Base-by-base conservation (phyloP, 78 protist genomes). In the Capsaspora owczarzaki region DNA sequence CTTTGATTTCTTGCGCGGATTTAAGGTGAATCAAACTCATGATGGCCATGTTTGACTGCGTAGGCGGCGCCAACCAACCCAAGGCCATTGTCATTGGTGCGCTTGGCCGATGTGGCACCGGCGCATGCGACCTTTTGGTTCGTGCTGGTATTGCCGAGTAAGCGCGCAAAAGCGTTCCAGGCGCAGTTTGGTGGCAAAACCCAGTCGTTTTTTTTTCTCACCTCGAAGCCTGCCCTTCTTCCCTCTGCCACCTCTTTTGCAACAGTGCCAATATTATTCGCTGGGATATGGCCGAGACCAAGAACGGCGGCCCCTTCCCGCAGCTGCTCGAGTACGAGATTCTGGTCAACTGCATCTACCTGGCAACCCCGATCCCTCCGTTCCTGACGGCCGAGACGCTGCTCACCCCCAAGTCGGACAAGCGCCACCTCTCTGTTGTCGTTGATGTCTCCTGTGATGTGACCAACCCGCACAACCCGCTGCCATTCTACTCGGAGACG, bases 261-360 rank as follows among this genome's bases (percentile, higher is more conserved):
- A n/a, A n/a, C 63, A 77, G 81, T 0, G 74, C 16, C 23, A 82
- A 82, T 75, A 51, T 83, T 35, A 27, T 41, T 12, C 79, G 70
- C 37, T 91, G 95, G 95, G 95, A 91, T 70, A 33, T 91, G 87
- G 78, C 22, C 10, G 95, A 91, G 81, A 91, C 95, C 43, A 56
- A 61, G 68, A 74, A 6, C n/a, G 95, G 95, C 44, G 95, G 95
- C 0, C 95, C 95, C 8, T 91, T 91, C 87, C 53, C 63, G 22
- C 83, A 76, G 42, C n/a, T 89, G 37, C 37, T 86, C 5, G 89
- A 82, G 5, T 29, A 1, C 42, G 92, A 91, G 80, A 72, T 91
- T 12, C 40, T 91, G 6, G 87, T 91, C 81, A 91, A 91, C 79
- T 84, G 89, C 82, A 91, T 91, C 60, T 91, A 91, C 84, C 87